These are phyloP conservation scores for Colletotrichum navitas DNA, from an alignment of 2,329 filamentous ascomycete species.

Conservation along the genomic window DNA sequence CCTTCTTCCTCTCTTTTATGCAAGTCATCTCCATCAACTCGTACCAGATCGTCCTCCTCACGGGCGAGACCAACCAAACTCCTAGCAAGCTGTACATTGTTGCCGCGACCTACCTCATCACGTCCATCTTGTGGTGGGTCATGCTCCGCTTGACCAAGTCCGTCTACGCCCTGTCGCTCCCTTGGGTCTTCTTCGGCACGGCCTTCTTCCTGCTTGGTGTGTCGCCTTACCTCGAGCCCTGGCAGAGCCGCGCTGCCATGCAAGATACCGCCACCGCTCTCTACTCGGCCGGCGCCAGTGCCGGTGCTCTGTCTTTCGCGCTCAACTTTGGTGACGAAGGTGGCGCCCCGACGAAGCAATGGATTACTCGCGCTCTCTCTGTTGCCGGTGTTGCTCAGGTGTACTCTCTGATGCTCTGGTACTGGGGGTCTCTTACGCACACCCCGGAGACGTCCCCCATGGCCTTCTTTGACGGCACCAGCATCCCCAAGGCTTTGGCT, in stretches of 20 bases:
- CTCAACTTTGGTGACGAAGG: constrained; percentile 76
- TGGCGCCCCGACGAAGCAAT: constrained; percentile 71
- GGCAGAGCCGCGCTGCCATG: constrained; percentile 57
- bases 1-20: constrained; percentile 70
- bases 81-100: constrained; percentile 71
- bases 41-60: constrained; percentile 76
- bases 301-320: constrained; percentile 74
- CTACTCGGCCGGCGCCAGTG: constrained; percentile 73
- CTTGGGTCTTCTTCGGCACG: constrained; percentile 73
- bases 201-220: constrained; percentile 74
- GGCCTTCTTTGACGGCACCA: constrained; percentile 49
- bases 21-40: constrained; percentile 76
- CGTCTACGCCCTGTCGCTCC: constrained; percentile 68
- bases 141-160: constrained; percentile 70
- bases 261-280: constrained; percentile 72
- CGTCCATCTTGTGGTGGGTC: constrained; percentile 73
- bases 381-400: constrained; percentile 77
- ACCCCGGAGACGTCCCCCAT: constrained; percentile 36
- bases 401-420: constrained; percentile 75
- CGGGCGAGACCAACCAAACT: constrained; percentile 71
- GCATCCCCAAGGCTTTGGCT: constrained; percentile 52
- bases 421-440: constrained; percentile 63
- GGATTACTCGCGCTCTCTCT: constrained; percentile 75
- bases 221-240: constrained; percentile 64
- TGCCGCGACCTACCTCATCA: constrained; percentile 68